These are phyloP conservation scores for Hydnomerulius pinastri DNA, from an alignment of 768 basidiomycete species.

Conservation along the genomic window DNA sequence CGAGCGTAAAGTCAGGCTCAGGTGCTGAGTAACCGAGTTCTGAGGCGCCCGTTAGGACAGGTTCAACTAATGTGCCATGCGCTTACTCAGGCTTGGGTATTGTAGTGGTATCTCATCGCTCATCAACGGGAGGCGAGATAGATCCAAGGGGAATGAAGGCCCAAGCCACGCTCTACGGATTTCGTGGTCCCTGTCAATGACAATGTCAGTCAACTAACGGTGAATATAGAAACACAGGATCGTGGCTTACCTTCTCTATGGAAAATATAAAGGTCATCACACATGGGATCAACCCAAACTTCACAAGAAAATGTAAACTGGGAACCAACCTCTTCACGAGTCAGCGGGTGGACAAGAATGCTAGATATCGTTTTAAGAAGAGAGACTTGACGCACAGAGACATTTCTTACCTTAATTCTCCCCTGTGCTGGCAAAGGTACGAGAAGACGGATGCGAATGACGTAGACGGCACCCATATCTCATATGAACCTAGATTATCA, in stretches of 20 bases:
- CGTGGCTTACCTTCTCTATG: conserved; percentile 50
- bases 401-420: conserved; percentile 57
- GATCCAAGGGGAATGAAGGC: conserved; percentile 65
- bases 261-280: conserved; percentile 4
- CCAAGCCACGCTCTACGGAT: conserved; percentile 75
- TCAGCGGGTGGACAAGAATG: conserved; percentile 74
- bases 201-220: neutral
- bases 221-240: neutral
- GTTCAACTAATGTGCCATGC: neutral
- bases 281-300: too few species aligned
- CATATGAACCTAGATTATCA: conserved; percentile 62
- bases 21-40: conserved; percentile 72
- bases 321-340: conserved; percentile 61
- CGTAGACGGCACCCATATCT: conserved; percentile 77
- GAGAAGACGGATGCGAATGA: conserved; percentile 78
- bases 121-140: conserved; percentile 53
- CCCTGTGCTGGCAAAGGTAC: conserved; percentile 69
- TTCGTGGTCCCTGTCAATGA: conserved; percentile 61
- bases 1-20: conserved; percentile 49
- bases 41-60: conserved; percentile 22
- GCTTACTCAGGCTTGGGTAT: conserved; percentile 65
- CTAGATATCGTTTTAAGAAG: conserved; percentile 36
- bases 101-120: conserved; percentile 62
- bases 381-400: neutral
- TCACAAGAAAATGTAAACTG: neutral